Conservation (phyloP, 768 basidiomycete species). For the Suillus luteus region DNA sequence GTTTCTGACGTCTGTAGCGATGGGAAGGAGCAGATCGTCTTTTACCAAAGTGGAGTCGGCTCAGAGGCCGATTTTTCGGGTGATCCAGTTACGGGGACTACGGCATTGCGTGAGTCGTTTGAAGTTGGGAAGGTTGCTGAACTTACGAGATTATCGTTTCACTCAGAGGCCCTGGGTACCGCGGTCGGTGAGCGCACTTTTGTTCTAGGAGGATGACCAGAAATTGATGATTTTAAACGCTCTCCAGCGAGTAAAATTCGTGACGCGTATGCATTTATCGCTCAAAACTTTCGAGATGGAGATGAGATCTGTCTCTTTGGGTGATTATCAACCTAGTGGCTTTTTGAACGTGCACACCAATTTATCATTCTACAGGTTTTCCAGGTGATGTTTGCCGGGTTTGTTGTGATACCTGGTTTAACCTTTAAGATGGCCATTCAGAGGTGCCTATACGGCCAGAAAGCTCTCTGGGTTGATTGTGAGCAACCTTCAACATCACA, state of each 20-base stretch:
- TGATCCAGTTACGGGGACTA: conserved; percentile 16
- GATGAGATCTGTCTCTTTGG: conserved; percentile 23
- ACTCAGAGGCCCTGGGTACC: conserved; percentile 14
- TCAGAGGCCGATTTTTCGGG: conserved; percentile 21
- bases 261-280: conserved; percentile 29
- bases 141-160: neutral
- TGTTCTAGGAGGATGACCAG: neutral
- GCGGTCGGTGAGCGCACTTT: conserved; percentile 7
- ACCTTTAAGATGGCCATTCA: neutral
- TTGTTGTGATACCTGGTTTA: neutral
- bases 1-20: neutral
- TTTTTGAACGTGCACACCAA: neutral
- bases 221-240: neutral
- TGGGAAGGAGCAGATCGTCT: conserved; percentile 20
- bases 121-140: neutral
- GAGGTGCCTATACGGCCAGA: conserved; percentile 14
- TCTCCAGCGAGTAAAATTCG: conserved; percentile 26
- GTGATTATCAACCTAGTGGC: conserved; percentile 1
- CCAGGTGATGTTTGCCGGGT: neutral
- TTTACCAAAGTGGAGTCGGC: conserved; percentile 29
- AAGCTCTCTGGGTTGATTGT: conserved; percentile 14
- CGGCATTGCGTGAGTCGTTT: conserved; percentile 4
- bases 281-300: conserved; percentile 23
- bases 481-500: neutral
- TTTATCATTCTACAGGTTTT: conserved; percentile 6